Base-by-base conservation (phyloP, 2,329 filamentous ascomycete species). In the Incumbomyces lentus region DNA sequence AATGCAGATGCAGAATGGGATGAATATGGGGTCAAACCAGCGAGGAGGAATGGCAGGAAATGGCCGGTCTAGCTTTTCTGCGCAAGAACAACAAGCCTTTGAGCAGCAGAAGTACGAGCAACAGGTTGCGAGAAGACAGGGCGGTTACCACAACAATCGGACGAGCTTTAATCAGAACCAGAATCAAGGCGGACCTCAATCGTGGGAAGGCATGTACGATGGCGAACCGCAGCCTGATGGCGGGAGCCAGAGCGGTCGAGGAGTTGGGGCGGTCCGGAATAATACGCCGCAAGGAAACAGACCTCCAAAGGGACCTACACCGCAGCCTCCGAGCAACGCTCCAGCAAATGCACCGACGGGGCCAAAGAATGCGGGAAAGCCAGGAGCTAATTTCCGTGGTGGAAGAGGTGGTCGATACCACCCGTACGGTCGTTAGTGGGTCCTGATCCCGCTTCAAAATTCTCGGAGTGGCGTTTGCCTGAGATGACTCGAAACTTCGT, bases 131-230 rank as follows among this genome's bases (percentile, higher is more conserved):
- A 73, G 74, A 51, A 76, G 74, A 47, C 66, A 63, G 65, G 50
- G 44, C 19, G 50, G 52, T 11, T 16, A 18, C 22, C 13, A 18
- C 19, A 19, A 19, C 36, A 19, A 14, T 26, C 50, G 51, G 22
- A 41, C 44, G 34, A 47, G 44, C 29, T 64, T 67, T 16, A 61
- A 55, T 14, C 65, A 66, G 59, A 59, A 65, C 46, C 62, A 66
- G 33, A 67, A 69, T 51, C 63, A 73, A 63, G 79, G 78, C 37
- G 80, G 79, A 13, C 83, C 84, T n/a, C 86, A 85, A 18, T 89
- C 83, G 34, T 95, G 89, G 88, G 90, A 96, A 64, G 90, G 90
- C 59, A 95, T 95, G 88, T 96, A 95, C 64, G 90, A 96, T 62
- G 90, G 95, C 62, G 86, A 89, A 1, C 89, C 88, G 13, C 86